Evolutionary conservation across 2,329 filamentous ascomycete genomes (phyloP), one percentile per base, ranked within the genome.

Genomic region (Ophiostoma angusticollis): DNA sequence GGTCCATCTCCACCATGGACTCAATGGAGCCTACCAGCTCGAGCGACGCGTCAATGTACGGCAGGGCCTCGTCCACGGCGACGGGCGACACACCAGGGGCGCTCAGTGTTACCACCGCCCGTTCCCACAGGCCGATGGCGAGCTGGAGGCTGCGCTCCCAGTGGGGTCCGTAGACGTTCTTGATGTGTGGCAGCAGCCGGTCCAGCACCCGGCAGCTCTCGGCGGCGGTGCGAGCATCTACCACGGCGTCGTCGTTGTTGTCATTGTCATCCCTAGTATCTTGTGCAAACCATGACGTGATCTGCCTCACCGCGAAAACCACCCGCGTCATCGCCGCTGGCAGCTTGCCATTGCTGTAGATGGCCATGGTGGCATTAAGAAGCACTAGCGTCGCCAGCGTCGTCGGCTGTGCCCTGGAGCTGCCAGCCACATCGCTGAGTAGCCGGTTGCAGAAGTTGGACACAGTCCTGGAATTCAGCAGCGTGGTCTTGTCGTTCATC

Each of bases 141-240:
- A 75, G 72, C 24, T 72, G 64, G 14, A 85, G 58, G 0, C 70
- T 58, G 34, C 71, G 71, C 36, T 78, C 71, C 91, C 91, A 98
- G 53, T 94, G 84, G 0, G 82, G 74, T 1, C 89, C 91, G 50
- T 94, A 95, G 1, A 94, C 76, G 33, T 86, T 80, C 42, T 75
- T 72, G 49, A 95, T 79, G 29, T 71, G 72, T 2, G 84, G 83
- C 0, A 95, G 58, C 4, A 94, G 61, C 4, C 64, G 59, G 2
- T 72, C 61, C 38, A 84, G 52, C 44, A 65, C 66, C 50, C 77
- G 60, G 53, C 75, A 71, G 45, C 68, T 58, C 60, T 74, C 60
- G 22, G 67, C 54, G 44, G 62, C 54, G n/a, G 72, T 46, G 39
- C 58, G 56, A n/a, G 58, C 52, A 17, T 64, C 58, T 2, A 72